Percentiles rank a stretch among this genome's conserved stretches.
Evolutionary conservation across 768 basidiomycete genomes (phyloP).

Genomic region (Xanthoconium stramineum): DNA sequence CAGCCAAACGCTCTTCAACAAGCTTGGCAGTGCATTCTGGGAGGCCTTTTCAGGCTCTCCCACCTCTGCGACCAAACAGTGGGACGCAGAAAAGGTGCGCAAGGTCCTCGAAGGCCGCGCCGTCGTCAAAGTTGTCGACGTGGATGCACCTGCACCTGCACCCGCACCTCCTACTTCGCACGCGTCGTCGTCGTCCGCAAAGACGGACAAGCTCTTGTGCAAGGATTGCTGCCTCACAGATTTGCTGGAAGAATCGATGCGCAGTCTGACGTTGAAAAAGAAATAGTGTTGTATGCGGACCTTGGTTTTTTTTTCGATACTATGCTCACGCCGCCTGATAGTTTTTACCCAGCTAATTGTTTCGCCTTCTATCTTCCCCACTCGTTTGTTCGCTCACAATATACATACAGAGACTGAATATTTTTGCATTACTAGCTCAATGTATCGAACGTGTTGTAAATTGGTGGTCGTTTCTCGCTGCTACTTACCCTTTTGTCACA

Average conservation of each 20-base stretch:
- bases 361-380: constrained; percentile 5
- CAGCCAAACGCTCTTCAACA: constrained; percentile 68
- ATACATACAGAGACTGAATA: constrained; percentile 10
- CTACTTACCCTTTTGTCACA: constrained; percentile 13
- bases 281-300: constrained; percentile 28
- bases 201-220: constrained; percentile 20
- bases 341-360: constrained; percentile 14
- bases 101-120: constrained; percentile 82
- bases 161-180: constrained; percentile 2
- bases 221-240: constrained; percentile 32
- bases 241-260: constrained; percentile 66
- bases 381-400: constrained; percentile 12
- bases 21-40: constrained; percentile 79
- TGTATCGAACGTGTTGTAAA: neutral
- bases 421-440: constrained; percentile 6
- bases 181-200: constrained; percentile 5
- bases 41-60: constrained; percentile 73
- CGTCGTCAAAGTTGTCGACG: constrained; percentile 74
- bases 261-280: constrained; percentile 59
- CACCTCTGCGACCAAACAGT: constrained; percentile 30
- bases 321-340: neutral
- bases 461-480: neutral
- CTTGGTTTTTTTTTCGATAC: neutral
- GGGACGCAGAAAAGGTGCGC: constrained; percentile 79
- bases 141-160: constrained; percentile 40